These are phyloP conservation scores for Picocystis salinarum DNA, from an alignment of 139 green algal genomes.

Conservation along the genomic window DNA sequence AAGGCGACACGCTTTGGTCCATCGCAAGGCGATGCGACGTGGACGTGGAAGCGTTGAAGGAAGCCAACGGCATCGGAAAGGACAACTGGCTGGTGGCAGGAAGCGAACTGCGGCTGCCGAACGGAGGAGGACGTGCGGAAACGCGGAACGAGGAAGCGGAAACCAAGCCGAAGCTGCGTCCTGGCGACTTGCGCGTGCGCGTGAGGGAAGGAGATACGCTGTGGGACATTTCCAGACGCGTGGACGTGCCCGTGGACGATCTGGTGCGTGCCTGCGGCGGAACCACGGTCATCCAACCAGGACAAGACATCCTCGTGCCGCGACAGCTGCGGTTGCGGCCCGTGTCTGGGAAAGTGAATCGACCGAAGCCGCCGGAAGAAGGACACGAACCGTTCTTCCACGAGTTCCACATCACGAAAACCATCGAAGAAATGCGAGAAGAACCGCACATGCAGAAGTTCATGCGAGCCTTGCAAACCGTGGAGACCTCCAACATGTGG, in stretches of 20 bases:
- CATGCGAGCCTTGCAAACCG: constrained; percentile 11
- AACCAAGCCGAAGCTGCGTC: neutral
- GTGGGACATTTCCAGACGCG: no score
- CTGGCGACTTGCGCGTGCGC: neutral
- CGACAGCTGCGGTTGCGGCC: no score
- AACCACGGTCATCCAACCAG: no score
- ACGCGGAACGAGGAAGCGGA: no score
- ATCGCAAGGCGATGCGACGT: neutral
- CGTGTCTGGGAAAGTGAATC: no score
- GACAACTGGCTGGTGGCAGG: neutral
- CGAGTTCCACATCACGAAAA: no score
- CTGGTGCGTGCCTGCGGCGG: no score
- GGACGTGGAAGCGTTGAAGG: neutral
- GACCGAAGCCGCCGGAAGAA: no score
- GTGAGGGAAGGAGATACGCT: neutral
- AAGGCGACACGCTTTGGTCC: neutral
- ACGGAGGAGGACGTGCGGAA: neutral
- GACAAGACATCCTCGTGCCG: no score
- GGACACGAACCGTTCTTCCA: no score
- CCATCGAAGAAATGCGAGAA: neutral
- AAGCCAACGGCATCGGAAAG: neutral
- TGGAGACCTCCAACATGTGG: constrained; percentile 20
- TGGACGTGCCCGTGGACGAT: no score
- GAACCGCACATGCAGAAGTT: neutral
- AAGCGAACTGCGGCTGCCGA: neutral